Evolutionary conservation across 768 basidiomycete genomes (phyloP).

Genomic region (Tricholoma sp.): DNA sequence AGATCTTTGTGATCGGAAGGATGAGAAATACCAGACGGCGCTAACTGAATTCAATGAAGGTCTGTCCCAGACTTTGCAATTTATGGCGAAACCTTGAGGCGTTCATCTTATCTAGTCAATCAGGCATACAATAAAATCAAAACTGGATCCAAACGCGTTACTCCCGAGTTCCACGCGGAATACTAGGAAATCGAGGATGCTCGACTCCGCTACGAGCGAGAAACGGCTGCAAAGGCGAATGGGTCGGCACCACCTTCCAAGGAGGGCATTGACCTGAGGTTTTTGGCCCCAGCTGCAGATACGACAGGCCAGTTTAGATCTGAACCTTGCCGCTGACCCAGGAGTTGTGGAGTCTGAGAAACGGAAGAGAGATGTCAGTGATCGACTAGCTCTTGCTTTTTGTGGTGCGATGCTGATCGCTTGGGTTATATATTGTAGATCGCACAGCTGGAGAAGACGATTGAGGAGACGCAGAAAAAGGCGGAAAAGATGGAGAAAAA

Average conservation of each 20-base stretch:
- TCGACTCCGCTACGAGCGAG: slow-evolving; percentile 31
- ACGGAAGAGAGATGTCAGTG: slow-evolving; percentile 65
- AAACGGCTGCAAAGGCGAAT: slow-evolving; percentile 25
- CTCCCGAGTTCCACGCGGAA: slow-evolving; percentile 44
- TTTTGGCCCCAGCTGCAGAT: no score
- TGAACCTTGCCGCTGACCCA: slow-evolving; percentile 68
- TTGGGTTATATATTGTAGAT: slow-evolving; percentile 46
- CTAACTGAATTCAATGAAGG: slow-evolving; percentile 48
- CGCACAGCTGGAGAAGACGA: slow-evolving; percentile 43
- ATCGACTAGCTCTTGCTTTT: slow-evolving; percentile 3
- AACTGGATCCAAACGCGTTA: slow-evolving; percentile 9
- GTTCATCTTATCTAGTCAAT: no score
- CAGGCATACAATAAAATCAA: no score
- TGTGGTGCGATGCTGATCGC: background rate
- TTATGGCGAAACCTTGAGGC: no score
- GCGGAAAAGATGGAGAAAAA: slow-evolving; percentile 48
- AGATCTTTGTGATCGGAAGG: no score
- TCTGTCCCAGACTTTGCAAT: slow-evolving; percentile 15
- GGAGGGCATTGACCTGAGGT: slow-evolving; percentile 41
- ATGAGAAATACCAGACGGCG: slow-evolving; percentile 28
- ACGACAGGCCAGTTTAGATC: slow-evolving; percentile 60
- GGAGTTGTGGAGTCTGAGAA: slow-evolving; percentile 79
- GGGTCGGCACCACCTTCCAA: slow-evolving; percentile 27
- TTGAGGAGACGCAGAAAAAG: slow-evolving; percentile 48
- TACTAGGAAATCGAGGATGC: slow-evolving; percentile 50